Conservation (phyloP, 805 yeast genomes). For the Teunomyces cretensis region DNA sequence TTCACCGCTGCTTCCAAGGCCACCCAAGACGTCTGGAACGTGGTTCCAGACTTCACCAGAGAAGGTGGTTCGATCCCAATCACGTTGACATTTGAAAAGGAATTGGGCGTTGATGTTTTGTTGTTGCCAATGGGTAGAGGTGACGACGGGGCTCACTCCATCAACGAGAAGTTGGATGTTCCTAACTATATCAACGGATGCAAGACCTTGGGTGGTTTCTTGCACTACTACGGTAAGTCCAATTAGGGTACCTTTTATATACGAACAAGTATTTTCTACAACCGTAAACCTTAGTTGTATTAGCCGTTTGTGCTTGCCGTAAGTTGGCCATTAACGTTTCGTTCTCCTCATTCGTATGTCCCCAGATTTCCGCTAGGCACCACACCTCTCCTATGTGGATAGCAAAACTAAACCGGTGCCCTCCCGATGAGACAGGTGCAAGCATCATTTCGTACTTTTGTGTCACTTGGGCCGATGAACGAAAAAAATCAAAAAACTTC, state of each 20-base stretch:
- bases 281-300: too few relatives aligned
- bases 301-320: too few relatives aligned
- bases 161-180: slow-evolving; percentile 90
- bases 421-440: too few relatives aligned
- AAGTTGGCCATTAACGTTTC: too few relatives aligned
- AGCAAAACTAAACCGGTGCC: too few relatives aligned
- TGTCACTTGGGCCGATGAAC: not conserved
- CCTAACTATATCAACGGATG: slow-evolving; percentile 90
- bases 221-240: slow-evolving; percentile 69
- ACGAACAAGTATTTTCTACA: too few relatives aligned
- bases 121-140: slow-evolving; percentile 98
- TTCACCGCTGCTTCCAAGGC: slow-evolving; percentile 95
- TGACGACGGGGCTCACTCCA: slow-evolving; percentile 98
- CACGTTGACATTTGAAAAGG: slow-evolving; percentile 88
- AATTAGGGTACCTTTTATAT: too few relatives aligned
- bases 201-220: slow-evolving; percentile 89
- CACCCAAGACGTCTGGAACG: slow-evolving; percentile 90
- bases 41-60: slow-evolving; percentile 95
- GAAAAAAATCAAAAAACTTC: not conserved
- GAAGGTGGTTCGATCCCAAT: slow-evolving; percentile 99
- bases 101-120: slow-evolving; percentile 79
- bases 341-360: too few relatives aligned
- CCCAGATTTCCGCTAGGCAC: too few relatives aligned
- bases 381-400: too few relatives aligned
- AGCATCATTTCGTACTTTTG: not conserved